Percentiles rank a stretch among this genome's conserved stretches.
phyloP scores from a whole-genome alignment of 352 stramenopile genomes.

The Phytopythium oedochilum region DNA sequence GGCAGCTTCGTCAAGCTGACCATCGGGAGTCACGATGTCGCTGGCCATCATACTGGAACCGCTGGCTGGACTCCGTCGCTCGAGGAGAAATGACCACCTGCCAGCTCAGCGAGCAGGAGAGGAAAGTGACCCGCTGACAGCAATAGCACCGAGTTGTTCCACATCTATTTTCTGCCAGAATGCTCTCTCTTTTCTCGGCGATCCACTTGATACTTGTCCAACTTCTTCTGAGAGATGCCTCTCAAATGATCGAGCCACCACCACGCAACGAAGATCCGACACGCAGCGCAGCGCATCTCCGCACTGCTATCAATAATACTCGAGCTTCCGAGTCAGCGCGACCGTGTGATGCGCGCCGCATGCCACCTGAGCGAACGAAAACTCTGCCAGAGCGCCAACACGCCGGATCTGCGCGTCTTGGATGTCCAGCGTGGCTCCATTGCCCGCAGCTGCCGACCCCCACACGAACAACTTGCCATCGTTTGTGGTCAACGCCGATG shows the following conservation, averaged over 20 bases:
- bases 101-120: not conserved
- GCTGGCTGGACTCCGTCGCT: not conserved
- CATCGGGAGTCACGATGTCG: not conserved
- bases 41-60: not conserved
- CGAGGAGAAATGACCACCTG: not conserved
- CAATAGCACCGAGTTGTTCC: not conserved
- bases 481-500: conserved; percentile 39
- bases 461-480: conserved; percentile 66
- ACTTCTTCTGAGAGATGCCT: not conserved
- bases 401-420: conserved; percentile 49
- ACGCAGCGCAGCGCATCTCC: no score
- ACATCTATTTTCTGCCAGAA: conserved; percentile 4
- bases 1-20: not conserved
- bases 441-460: conserved; percentile 67
- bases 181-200: not conserved
- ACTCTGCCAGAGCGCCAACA: conserved; percentile 37
- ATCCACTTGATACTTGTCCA: not conserved
- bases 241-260: not conserved
- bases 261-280: no score
- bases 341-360: conserved; percentile 70
- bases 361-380: conserved; percentile 44
- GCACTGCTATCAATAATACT: conserved; percentile 26
- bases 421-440: conserved; percentile 43
- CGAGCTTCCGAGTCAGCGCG: conserved; percentile 40
- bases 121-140: not conserved